Conservation (phyloP, 768 basidiomycete genomes). For the Cystofilobasidium macerans region DNA sequence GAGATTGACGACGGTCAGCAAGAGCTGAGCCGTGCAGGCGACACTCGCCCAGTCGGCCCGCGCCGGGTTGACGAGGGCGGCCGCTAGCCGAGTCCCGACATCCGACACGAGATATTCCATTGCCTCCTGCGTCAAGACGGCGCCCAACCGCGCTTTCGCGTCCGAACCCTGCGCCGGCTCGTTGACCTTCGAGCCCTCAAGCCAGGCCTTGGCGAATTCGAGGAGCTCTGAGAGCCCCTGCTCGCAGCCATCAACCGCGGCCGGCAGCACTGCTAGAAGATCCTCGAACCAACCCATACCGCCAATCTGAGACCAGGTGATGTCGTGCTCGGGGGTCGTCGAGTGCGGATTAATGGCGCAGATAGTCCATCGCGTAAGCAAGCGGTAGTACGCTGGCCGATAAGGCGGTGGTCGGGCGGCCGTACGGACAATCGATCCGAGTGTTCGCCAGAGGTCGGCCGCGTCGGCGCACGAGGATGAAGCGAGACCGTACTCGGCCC, state of each 20-base stretch:
- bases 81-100: neutral
- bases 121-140: neutral
- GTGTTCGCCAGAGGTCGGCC: slow-evolving; percentile 46
- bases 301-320: slow-evolving; percentile 77
- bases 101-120: neutral
- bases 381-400: slow-evolving; percentile 47
- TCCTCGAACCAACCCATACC: slow-evolving; percentile 65
- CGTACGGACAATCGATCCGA: slow-evolving; percentile 38
- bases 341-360: slow-evolving; percentile 85
- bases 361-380: slow-evolving; percentile 61
- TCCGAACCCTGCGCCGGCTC: slow-evolving; percentile 41
- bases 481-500: slow-evolving; percentile 71
- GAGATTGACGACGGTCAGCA: neutral
- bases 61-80: neutral
- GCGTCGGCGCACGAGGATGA: slow-evolving; percentile 58
- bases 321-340: slow-evolving; percentile 73
- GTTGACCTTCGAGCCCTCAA: slow-evolving; percentile 68
- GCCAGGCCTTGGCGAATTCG: slow-evolving; percentile 45
- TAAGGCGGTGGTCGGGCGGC: slow-evolving; percentile 29
- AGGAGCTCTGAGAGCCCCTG: neutral
- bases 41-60: neutral
- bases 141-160: neutral
- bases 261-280: neutral
- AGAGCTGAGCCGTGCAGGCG: neutral
- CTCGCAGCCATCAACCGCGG: neutral